These are phyloP conservation scores for Rosa hybrid DNA, from an alignment of 331 rosid genomes.

Conservation along the genomic window DNA sequence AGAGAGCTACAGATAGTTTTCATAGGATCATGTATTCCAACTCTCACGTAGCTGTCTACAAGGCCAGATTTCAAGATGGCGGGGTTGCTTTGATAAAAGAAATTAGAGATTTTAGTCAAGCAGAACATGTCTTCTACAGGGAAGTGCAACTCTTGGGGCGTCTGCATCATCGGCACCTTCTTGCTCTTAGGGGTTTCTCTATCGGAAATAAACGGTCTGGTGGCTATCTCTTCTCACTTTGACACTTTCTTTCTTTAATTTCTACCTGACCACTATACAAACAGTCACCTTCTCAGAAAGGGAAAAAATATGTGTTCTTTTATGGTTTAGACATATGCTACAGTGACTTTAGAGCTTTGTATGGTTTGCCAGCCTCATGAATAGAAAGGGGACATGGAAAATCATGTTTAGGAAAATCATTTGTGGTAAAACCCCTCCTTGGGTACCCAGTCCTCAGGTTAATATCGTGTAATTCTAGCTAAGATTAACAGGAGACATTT, in stretches of 20 bases:
- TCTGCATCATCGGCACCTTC: conserved; percentile 94
- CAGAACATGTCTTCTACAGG: conserved; percentile 49
- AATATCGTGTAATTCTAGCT: not conserved
- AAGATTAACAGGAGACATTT: not conserved
- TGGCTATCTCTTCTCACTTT: not conserved
- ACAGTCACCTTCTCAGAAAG: not conserved
- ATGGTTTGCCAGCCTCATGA: not conserved
- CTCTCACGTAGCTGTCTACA: conserved; percentile 60
- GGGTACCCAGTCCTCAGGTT: not conserved
- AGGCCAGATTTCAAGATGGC: conserved; percentile 68
- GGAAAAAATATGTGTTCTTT: conserved; percentile 1
- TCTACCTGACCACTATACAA: not conserved
- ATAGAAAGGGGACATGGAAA: not conserved
- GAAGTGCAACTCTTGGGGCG: conserved; percentile 80
- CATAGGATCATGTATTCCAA: conserved; percentile 57
- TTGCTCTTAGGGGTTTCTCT: conserved; percentile 77
- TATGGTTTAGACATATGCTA: not conserved
- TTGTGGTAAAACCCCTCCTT: not conserved
- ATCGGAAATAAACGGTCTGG: conserved; percentile 64
- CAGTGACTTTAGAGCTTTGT: not conserved
- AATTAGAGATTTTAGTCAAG: conserved; percentile 46
- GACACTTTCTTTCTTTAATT: not conserved
- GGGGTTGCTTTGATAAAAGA: conserved; percentile 73
- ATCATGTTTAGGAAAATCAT: not conserved
- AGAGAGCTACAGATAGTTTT: conserved; percentile 78